Conservation (phyloP, 2,329 filamentous ascomycete genomes). For the Neopestalotiopsis clavispora region DNA sequence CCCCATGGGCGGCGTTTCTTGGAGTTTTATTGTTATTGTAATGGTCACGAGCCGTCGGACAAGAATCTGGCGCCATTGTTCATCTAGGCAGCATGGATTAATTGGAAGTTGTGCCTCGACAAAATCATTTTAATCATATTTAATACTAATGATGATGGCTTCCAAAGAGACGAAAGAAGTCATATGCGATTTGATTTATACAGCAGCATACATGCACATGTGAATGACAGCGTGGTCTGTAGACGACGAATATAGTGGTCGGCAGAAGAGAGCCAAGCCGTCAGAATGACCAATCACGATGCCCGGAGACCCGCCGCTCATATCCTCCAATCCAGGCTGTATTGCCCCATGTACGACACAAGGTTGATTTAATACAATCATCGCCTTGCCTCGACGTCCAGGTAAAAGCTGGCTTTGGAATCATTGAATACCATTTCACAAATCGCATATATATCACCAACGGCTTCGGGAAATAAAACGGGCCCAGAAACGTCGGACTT, state of each 20-base stretch:
- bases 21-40: not conserved
- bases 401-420: not conserved
- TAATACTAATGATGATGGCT: not conserved
- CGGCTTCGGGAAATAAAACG: not conserved
- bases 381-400: not conserved
- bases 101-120: slow-evolving; percentile 1
- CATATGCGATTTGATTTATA: not conserved
- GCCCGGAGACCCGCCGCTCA: not conserved
- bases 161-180: too few relatives aligned
- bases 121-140: not conserved
- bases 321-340: not conserved
- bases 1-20: slow-evolving; percentile 8
- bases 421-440: not conserved
- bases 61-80: not conserved
- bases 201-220: not conserved
- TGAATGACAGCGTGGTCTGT: not conserved
- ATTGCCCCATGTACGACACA: not conserved
- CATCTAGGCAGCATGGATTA: not conserved
- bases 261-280: not conserved
- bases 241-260: not conserved
- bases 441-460: not conserved
- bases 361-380: not conserved
- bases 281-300: not conserved
- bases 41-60: not conserved
- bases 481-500: not conserved